A percentile compares a stretch with the other conserved stretches of the same genome.
Evolutionary conservation across 257 asterid genomes (phyloP).

Genomic region (Marsdenia floribunda): DNA sequence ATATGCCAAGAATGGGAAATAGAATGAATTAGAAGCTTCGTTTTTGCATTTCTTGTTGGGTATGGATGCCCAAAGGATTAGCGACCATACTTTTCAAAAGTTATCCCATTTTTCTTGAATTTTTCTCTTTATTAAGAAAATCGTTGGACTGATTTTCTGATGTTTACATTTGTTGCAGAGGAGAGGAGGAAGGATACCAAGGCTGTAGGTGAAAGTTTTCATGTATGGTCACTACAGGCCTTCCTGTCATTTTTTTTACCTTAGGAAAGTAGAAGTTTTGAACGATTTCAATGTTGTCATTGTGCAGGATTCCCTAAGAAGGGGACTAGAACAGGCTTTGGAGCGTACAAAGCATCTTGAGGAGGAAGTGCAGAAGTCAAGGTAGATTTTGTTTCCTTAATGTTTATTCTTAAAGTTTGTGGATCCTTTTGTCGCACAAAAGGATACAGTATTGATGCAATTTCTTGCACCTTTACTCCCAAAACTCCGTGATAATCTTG

Average conservation of each 20-base stretch:
- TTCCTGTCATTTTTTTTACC: neutral
- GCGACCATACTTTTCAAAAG: neutral
- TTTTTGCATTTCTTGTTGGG: neutral
- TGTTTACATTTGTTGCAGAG: conserved; percentile 33
- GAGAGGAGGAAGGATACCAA: conserved; percentile 41
- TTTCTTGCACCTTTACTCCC: neutral
- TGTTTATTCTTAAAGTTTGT: neutral
- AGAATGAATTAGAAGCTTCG: neutral
- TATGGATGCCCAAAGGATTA: too few relatives aligned
- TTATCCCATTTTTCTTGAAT: neutral
- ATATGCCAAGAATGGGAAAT: neutral
- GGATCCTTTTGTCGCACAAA: too few relatives aligned
- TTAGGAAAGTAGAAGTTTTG: neutral
- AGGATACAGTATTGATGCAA: too few relatives aligned
- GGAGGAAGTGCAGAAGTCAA: conserved; percentile 58
- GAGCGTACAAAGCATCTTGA: conserved; percentile 62
- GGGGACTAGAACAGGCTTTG: conserved; percentile 42
- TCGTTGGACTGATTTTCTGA: neutral
- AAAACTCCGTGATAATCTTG: neutral
- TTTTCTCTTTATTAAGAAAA: neutral
- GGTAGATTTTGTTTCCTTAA: conserved; percentile 27
- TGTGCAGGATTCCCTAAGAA: conserved; percentile 44
- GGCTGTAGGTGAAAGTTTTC: conserved; percentile 36
- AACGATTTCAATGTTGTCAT: neutral
- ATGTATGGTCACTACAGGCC: conserved; percentile 35